These are phyloP conservation scores for Amaranthus palmeri DNA, from an alignment of 148 eudicot genomes.

Conservation along the genomic window DNA sequence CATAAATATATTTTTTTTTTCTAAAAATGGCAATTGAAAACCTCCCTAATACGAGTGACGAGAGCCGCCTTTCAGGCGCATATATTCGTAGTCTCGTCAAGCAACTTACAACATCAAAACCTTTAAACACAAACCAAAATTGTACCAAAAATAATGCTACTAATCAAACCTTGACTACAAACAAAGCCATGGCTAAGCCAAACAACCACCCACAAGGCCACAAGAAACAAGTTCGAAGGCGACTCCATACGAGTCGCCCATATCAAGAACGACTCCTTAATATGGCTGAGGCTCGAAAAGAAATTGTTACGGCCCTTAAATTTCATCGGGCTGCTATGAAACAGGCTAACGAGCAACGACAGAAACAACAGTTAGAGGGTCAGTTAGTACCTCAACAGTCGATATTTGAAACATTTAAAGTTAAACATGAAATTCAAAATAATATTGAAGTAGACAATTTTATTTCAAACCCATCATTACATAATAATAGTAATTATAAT, in stretches of 20 bases:
- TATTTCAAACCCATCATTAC: not conserved
- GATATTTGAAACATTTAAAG: constrained; percentile 1
- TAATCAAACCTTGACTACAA: not conserved
- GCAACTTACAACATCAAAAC: constrained; percentile 43
- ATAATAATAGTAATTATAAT: constrained; percentile 3
- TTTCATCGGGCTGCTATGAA: constrained; percentile 86
- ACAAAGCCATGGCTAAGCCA: constrained; percentile 23
- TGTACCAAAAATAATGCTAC: constrained; percentile 3
- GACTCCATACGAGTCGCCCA: constrained; percentile 87
- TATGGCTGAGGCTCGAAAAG: constrained; percentile 90
- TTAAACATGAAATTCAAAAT: not conserved
- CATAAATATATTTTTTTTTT: not conserved
- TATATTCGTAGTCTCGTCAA: constrained; percentile 78
- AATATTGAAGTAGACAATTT: not conserved
- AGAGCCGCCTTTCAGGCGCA: constrained; percentile 59
- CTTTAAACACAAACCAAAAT: constrained; percentile 14
- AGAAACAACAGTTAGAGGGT: not conserved
- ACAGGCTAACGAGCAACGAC: constrained; percentile 32
- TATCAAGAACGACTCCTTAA: constrained; percentile 86
- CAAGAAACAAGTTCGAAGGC: constrained; percentile 72
- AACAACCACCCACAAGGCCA: constrained; percentile 20
- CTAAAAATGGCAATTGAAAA: constrained; percentile 34
- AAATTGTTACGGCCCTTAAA: constrained; percentile 86
- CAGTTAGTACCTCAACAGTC: not conserved
- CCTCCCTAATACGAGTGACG: constrained; percentile 22